phyloP scores from a whole-genome alignment of 345 rosid genomes.

The Salix exigua region DNA sequence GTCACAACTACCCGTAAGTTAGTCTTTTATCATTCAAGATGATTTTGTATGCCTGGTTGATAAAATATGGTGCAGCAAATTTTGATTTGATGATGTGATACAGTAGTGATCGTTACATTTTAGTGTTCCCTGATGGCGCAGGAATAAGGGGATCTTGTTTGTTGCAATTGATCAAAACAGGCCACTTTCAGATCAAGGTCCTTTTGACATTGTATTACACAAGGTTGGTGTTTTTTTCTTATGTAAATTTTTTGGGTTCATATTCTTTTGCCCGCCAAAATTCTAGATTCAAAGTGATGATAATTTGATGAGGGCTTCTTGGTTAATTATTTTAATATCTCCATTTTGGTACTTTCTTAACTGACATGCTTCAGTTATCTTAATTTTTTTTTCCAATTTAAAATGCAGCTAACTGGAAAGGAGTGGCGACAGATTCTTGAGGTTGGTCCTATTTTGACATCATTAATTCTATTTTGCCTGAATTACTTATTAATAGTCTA shows the following conservation, averaged over 20 bases:
- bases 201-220: conserved; percentile 72
- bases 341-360: neutral
- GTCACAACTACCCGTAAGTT: neutral
- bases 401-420: conserved; percentile 54
- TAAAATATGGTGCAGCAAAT: neutral
- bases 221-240: conserved; percentile 44
- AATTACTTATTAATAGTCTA: neutral
- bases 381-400: neutral
- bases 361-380: neutral
- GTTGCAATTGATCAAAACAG: conserved; percentile 66
- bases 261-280: neutral
- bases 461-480: conserved; percentile 1
- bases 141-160: conserved; percentile 53
- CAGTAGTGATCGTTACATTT: neutral
- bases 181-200: conserved; percentile 80
- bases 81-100: neutral
- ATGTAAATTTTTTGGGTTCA: neutral
- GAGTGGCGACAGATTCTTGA: conserved; percentile 81
- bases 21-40: neutral
- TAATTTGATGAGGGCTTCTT: neutral
- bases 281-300: neutral
- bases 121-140: neutral
- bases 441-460: conserved; percentile 37
- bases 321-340: neutral
- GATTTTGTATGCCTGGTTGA: neutral